Evolutionary conservation across 495 filamentous ascomycete species (phyloP), one percentile per base, ranked within the genome.

Genomic region (Penicillium atrosanguineum): DNA sequence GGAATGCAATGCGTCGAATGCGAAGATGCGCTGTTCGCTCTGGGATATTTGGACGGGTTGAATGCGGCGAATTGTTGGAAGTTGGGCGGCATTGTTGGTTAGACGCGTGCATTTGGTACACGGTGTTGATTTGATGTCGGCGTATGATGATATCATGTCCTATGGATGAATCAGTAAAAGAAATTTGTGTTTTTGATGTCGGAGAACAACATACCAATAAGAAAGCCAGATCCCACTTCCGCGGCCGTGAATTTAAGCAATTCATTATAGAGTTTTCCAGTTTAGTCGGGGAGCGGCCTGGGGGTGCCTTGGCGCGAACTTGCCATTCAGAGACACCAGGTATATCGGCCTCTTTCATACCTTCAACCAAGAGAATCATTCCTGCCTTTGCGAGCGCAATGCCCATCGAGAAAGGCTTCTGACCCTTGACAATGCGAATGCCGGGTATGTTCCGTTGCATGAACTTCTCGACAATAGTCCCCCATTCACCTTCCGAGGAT

Each of bases 61-160:
- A 3, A 48, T 43, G 6, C 49, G 57, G 31, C 75, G 72, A 45
- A 75, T 48, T 16, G 63, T 60, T 2, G 75, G 75, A 0, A 78
- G 62, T 48, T 69, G 70, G 7, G 73, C 69, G 7, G 61, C 48
- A n/a, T 61, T 58, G 55, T 76, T 64, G 37, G 69, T 72, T 55
- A 76, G 60, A 4, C 62, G 62, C 26, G 57, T 61, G 59, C 75
- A 78, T 45, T 72, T 74, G 0, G 56, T 53, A 45, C 75, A 78
- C 7, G 65, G 59, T 4, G 67, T 69, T 41, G 71, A 66, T 38
- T 72, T 74, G 49, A 76, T 62, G 52, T 70, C 62, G 8, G 68
- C 56, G 46, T 78, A 78, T 21, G 75, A 71, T 39, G 67, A 61
- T 8, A 73, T 68, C 69, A 73, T 70, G 43, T 75, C 70, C 72